Evolutionary conservation across 441 rosid species (phyloP).

Genomic region (Mallotus japonicus): DNA sequence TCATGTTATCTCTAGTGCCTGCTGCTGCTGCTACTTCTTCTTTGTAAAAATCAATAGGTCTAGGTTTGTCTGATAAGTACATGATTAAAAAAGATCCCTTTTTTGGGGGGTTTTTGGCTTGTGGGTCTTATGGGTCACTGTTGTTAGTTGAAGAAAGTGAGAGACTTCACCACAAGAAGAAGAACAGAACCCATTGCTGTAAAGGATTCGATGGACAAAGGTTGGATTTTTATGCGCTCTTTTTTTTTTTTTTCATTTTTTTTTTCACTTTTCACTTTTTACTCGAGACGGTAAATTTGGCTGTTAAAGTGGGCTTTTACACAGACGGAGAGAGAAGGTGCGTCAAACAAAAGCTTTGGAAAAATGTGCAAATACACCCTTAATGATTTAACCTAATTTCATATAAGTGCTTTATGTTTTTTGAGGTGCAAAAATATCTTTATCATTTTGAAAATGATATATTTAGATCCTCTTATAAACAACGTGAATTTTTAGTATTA

Average conservation of each 20-base stretch:
- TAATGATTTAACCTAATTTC: too few relatives aligned
- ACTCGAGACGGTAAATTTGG: background rate
- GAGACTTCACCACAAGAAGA: slow-evolving; percentile 13
- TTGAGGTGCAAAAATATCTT: too few relatives aligned
- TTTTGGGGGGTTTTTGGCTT: slow-evolving; percentile 3
- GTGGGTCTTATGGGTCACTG: background rate
- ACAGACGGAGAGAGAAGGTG: slow-evolving; percentile 3
- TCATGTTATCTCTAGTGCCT: slow-evolving; percentile 70
- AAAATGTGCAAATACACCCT: too few relatives aligned
- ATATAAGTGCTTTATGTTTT: too few relatives aligned
- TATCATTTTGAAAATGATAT: too few relatives aligned
- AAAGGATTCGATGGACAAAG: background rate
- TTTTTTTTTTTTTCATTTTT: too few relatives aligned
- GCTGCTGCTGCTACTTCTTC: slow-evolving; percentile 45
- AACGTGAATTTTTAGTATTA: too few relatives aligned
- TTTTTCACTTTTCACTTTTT: background rate
- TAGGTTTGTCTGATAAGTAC: slow-evolving; percentile 84
- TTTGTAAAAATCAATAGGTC: slow-evolving; percentile 69
- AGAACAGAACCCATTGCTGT: background rate
- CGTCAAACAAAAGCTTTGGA: slow-evolving; percentile 39
- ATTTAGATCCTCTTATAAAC: too few relatives aligned
- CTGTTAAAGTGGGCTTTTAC: slow-evolving; percentile 6
- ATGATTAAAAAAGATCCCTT: slow-evolving; percentile 27
- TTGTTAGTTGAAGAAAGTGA: slow-evolving; percentile 21
- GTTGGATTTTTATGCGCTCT: background rate